Percentiles rank a stretch among this genome's conserved stretches.
phyloP scores from a whole-genome alignment of 2,329 filamentous ascomycete genomes.

The Leptographium flavum region DNA sequence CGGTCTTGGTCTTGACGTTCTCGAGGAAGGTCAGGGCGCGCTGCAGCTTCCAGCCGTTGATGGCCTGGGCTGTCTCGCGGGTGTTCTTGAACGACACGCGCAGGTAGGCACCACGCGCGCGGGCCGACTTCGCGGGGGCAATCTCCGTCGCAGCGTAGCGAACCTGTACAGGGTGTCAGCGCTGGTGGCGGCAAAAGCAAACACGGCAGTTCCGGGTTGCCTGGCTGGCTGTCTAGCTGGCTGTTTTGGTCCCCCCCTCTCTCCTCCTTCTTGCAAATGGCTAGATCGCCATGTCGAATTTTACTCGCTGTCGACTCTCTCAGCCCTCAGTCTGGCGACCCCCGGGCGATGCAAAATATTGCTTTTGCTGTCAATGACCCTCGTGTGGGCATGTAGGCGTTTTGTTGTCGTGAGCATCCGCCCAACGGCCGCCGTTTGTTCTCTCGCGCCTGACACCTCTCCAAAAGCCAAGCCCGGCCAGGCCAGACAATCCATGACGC shows the following conservation, averaged over 20 bases:
- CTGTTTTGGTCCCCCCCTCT: too few species aligned
- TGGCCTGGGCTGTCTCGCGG: conserved; percentile 96
- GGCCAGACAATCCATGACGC: neutral
- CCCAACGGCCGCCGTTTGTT: neutral
- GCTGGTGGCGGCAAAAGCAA: neutral
- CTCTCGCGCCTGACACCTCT: neutral
- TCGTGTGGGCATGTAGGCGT: neutral
- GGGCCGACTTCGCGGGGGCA: conserved; percentile 81
- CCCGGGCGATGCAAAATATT: too few species aligned
- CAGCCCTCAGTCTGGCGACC: too few species aligned
- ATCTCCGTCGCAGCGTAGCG: conserved; percentile 92
- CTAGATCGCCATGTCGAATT: too few species aligned
- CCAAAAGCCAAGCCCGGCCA: neutral
- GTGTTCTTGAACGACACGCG: conserved; percentile 99
- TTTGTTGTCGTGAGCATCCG: too few species aligned
- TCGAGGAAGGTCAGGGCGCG: conserved; percentile 93
- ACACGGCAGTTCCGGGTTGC: neutral
- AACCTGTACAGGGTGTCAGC: conserved; percentile 42
- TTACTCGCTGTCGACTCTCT: too few species aligned
- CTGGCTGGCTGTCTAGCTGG: too few species aligned
- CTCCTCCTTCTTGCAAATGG: too few species aligned
- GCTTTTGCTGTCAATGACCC: too few species aligned
- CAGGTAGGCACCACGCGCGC: conserved; percentile 96
- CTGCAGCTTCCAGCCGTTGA: conserved; percentile 97
- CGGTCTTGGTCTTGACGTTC: conserved; percentile 93